Conservation (phyloP, 129 eudicot genomes). For the Oenanthe sinensis region DNA sequence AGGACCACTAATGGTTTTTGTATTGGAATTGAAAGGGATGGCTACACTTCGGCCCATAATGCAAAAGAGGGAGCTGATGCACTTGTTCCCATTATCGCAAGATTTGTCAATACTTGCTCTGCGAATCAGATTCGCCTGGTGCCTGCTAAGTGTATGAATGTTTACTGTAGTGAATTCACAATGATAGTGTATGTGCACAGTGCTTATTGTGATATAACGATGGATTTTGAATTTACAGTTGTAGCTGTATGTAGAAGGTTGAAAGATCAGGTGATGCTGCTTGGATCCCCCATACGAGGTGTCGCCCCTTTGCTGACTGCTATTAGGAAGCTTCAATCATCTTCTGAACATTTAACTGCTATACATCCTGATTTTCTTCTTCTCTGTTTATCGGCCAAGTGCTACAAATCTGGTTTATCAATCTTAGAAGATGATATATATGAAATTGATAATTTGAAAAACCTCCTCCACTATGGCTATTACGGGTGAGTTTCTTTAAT, state of each 20-base stretch:
- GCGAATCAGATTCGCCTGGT: conserved; percentile 72
- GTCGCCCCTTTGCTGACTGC: conserved; percentile 74
- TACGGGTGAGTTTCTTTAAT: conserved; percentile 66
- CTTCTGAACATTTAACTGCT: conserved; percentile 70
- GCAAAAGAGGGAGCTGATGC: conserved; percentile 57
- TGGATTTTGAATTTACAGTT: conserved; percentile 49
- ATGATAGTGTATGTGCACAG: background rate
- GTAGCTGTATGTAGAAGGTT: conserved; percentile 63
- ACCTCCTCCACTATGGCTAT: conserved; percentile 78
- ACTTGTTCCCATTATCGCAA: conserved; percentile 40
- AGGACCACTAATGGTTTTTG: background rate
- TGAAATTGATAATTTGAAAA: conserved; percentile 78
- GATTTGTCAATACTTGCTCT: conserved; percentile 60
- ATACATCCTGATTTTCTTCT: conserved; percentile 80
- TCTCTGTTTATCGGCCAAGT: conserved; percentile 73
- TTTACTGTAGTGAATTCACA: background rate
- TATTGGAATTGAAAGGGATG: conserved; percentile 48
- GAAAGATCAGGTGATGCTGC: conserved; percentile 53
- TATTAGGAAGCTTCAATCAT: conserved; percentile 56
- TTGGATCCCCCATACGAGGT: conserved; percentile 73
- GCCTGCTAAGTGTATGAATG: conserved; percentile 63
- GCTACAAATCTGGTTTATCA: conserved; percentile 63
- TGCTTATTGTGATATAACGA: background rate
- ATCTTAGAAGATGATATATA: conserved; percentile 70
- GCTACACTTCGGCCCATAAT: conserved; percentile 51